These are phyloP conservation scores for Paecilomyces dactylethromorphus DNA, from an alignment of 2,329 filamentous ascomycete genomes.

Conservation along the genomic window DNA sequence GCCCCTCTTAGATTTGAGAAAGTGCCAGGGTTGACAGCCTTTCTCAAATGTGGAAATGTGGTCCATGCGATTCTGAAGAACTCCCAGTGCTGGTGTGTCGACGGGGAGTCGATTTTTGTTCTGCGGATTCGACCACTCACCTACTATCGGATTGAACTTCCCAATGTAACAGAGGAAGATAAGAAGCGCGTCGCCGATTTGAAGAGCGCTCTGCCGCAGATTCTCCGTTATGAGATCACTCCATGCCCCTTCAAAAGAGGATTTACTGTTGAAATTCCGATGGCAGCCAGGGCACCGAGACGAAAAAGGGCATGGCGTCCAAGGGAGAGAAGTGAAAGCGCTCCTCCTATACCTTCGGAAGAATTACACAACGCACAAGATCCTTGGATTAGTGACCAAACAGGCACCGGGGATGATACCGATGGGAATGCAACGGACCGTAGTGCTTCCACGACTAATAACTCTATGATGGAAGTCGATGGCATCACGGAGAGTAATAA, in stretches of 20 bases:
- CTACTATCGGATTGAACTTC: constrained; percentile 87
- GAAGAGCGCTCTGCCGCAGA: constrained; percentile 61
- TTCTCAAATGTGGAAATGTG: constrained; percentile 76
- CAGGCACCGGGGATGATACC: constrained; percentile 25
- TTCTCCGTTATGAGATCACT: constrained; percentile 82
- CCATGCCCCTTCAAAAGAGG: constrained; percentile 75
- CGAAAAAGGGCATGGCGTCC: constrained; percentile 66
- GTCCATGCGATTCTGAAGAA: constrained; percentile 82
- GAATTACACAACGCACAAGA: constrained; percentile 10
- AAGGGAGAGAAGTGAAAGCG: constrained; percentile 41
- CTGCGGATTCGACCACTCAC: constrained; percentile 74
- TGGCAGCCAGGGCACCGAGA: constrained; percentile 57
- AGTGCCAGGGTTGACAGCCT: constrained; percentile 77
- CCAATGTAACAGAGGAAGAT: constrained; percentile 58
- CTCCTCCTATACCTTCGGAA: constrained; percentile 12
- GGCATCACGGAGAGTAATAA: not conserved
- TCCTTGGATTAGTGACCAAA: constrained; percentile 13
- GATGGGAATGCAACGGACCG: constrained; percentile 27
- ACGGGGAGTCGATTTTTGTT: constrained; percentile 78
- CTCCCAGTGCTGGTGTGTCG: constrained; percentile 91
- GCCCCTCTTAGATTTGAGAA: constrained; percentile 78
- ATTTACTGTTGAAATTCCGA: constrained; percentile 68
- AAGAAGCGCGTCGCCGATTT: constrained; percentile 58
- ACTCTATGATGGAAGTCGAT: not conserved
- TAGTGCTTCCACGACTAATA: constrained; percentile 6